Conservation (phyloP, 805 yeast species). For the Zygosaccharomyces bisporus region DNA sequence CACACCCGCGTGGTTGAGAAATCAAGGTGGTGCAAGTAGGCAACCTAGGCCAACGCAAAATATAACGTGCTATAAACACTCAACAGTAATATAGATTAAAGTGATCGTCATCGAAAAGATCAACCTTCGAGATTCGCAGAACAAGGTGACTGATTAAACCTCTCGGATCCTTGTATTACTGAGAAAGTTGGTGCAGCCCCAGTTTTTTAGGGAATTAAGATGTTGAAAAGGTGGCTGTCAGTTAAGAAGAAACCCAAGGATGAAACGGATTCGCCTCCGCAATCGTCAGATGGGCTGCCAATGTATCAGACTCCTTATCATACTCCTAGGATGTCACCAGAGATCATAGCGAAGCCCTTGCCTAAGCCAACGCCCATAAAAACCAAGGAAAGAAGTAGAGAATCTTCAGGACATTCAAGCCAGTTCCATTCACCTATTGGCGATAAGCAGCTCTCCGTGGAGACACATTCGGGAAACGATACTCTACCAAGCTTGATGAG, state of each 20-base stretch:
- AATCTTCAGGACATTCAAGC: conserved; percentile 5
- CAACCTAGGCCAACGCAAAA: background rate
- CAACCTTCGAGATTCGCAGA: background rate
- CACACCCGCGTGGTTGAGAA: background rate
- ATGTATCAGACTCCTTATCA: conserved; percentile 4
- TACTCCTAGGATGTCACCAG: conserved; percentile 8
- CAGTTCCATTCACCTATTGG: conserved; percentile 6
- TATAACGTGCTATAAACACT: background rate
- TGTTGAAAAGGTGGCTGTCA: conserved; percentile 26
- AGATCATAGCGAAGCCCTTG: conserved; percentile 4
- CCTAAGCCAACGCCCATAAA: conserved; percentile 11
- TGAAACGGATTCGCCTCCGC: conserved; percentile 5
- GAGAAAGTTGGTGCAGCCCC: background rate
- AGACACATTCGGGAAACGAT: conserved; percentile 10
- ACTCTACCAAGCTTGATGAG: conserved; percentile 13
- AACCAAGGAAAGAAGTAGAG: conserved; percentile 5
- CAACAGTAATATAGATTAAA: background rate
- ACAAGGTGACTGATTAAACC: too few relatives aligned
- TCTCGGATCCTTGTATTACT: background rate
- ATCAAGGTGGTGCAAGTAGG: background rate
- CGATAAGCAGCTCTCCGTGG: conserved; percentile 3
- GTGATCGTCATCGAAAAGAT: background rate
- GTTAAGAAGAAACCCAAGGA: conserved; percentile 14
- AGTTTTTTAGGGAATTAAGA: conserved; percentile 6
- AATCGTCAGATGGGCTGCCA: background rate